Evolutionary conservation across 2,329 filamentous ascomycete genomes (phyloP).

Genomic region (Aspergillus pseudotamarii): DNA sequence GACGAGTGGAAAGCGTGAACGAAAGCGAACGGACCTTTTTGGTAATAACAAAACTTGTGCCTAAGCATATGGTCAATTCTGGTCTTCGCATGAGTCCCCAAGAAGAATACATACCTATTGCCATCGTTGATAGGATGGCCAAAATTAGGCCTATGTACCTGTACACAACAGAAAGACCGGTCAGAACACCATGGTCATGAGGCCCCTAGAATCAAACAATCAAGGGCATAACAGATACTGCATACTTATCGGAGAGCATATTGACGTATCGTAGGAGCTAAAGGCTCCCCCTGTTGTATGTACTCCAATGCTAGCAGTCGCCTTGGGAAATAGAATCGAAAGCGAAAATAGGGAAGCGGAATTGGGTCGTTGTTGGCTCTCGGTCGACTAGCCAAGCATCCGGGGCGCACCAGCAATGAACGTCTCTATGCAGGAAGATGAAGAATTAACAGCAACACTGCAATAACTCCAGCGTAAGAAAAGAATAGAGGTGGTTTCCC

Average conservation of each 20-base stretch:
- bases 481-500: neutral
- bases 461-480: neutral
- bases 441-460: slow-evolving; percentile 4
- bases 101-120: slow-evolving; percentile 42
- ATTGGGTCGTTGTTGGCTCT: slow-evolving; percentile 12
- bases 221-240: slow-evolving; percentile 2
- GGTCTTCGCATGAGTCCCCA: neutral
- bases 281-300: slow-evolving; percentile 37
- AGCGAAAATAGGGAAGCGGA: slow-evolving; percentile 10
- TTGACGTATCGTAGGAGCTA: slow-evolving; percentile 36
- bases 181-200: slow-evolving; percentile 21
- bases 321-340: slow-evolving; percentile 9
- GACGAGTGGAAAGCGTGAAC: slow-evolving; percentile 7
- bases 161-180: slow-evolving; percentile 17
- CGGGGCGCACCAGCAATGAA: slow-evolving; percentile 20
- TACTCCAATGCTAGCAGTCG: slow-evolving; percentile 36
- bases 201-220: slow-evolving; percentile 9
- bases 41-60: slow-evolving; percentile 97
- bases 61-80: slow-evolving; percentile 49
- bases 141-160: slow-evolving; percentile 52
- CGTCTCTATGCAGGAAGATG: slow-evolving; percentile 1
- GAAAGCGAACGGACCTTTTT: slow-evolving; percentile 72
- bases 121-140: slow-evolving; percentile 52
- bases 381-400: slow-evolving; percentile 22
- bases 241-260: slow-evolving; percentile 50